Evolutionary conservation across 176 grass and related monocot genomes (phyloP), one percentile per base, ranked within the genome.

Genomic region (Olyra latifolia): DNA sequence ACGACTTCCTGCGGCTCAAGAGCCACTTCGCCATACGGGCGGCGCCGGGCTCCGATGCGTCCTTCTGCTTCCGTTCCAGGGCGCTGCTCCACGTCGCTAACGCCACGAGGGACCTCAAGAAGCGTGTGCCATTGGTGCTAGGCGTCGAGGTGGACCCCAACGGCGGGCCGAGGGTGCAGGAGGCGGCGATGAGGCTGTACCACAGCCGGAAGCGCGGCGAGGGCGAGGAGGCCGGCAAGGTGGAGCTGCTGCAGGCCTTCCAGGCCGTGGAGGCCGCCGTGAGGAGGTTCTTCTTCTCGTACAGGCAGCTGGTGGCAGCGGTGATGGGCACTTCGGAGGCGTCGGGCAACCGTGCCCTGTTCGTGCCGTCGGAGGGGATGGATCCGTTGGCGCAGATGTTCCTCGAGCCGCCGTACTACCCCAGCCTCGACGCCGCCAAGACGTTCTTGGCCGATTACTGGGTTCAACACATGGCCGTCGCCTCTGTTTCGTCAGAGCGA

Each of bases 381-480:
- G 95, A 95, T 40, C 69, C 86, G 9, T 59, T 93, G 17, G 83
- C 86, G 1, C 95, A 98, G 65, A 85, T 98, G 95, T 91, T 98
- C 83, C 66, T 98, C 23, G 95, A 98, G 69, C 95, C 95, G 49
- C 88, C 92, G 0, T 98, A 98, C 82, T 98, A 78, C 83, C 95
- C 95, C 4, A 98, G 95, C 86, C 83, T 98, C 83, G 95, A 98
- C 61, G 95, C 95, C 11, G 95, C 95, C 11, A 98, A 95, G 66
- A 90, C 92, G 3, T 98, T 98, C 83, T 75, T 98, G 88, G 95
- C 92, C 2, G 92, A 91, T 72, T 89, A 86, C 86, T 98, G 95
- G 95, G 83, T 85, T 45, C 85, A 87, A 38, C 82, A 83, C 4
- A 65, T 83, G 66, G 50, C 76, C 19, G 65, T 48, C 30, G 39